A percentile compares a stretch with the other conserved stretches of the same genome.
phyloP scores from a whole-genome alignment of 306 rosid genomes.

The Carpinus viminea region DNA sequence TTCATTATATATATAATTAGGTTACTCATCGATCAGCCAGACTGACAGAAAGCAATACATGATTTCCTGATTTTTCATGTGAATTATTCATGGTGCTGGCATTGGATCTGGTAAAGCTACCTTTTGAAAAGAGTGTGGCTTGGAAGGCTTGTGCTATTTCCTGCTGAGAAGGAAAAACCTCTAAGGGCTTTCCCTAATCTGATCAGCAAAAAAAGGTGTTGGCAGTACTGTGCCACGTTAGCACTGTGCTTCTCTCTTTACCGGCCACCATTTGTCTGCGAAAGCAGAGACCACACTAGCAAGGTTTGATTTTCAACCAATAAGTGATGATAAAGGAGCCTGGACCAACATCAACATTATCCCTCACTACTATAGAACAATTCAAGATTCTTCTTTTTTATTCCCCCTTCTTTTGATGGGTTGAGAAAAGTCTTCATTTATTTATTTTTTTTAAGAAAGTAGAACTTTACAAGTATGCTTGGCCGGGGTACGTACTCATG shows the following conservation, averaged over 20 bases:
- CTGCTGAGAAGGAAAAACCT: constrained; percentile 33
- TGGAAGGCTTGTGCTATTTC: constrained; percentile 28
- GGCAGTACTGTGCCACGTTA: constrained; percentile 40
- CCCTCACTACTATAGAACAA: constrained; percentile 1
- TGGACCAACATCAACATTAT: constrained; percentile 29
- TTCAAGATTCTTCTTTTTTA: constrained; percentile 30
- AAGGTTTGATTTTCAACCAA: constrained; percentile 48
- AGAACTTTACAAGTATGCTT: neutral
- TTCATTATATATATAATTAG: constrained; percentile 5
- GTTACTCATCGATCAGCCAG: neutral
- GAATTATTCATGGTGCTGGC: constrained; percentile 27
- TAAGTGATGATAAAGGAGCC: constrained; percentile 35
- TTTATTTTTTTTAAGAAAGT: neutral
- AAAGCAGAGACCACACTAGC: constrained; percentile 53
- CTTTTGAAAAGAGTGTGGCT: constrained; percentile 24
- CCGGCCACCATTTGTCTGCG: constrained; percentile 49
- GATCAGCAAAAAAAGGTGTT: constrained; percentile 23
- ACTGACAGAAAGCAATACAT: constrained; percentile 11
- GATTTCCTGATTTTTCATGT: constrained; percentile 15
- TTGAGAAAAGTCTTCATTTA: neutral
- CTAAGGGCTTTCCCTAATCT: constrained; percentile 29
- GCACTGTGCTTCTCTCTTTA: constrained; percentile 38
- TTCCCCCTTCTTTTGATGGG: neutral
- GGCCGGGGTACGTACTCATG: neutral
- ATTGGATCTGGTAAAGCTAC: constrained; percentile 17